Percentiles rank a stretch among this genome's conserved stretches.
phyloP scores from a whole-genome alignment of 2,329 filamentous ascomycete genomes.

The Trichothecium sympodiale region DNA sequence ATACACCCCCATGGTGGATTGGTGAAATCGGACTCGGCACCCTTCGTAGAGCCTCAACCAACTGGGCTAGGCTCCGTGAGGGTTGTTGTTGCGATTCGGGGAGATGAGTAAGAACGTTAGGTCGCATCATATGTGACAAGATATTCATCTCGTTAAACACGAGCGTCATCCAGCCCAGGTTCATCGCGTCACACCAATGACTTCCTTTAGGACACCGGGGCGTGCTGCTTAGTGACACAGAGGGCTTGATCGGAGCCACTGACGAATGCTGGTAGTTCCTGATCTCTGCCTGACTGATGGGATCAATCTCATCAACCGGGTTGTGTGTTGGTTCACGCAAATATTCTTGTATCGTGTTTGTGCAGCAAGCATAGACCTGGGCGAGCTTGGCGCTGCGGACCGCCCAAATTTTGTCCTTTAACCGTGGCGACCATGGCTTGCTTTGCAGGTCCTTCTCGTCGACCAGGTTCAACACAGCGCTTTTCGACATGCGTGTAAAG shows the following conservation, averaged over 20 bases:
- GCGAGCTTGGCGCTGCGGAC: slow-evolving; percentile 37
- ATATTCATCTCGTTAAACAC: slow-evolving; percentile 35
- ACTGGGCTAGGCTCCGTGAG: slow-evolving; percentile 29
- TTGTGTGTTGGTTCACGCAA: slow-evolving; percentile 18
- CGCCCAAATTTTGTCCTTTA: slow-evolving; percentile 37
- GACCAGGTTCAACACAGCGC: slow-evolving; percentile 31
- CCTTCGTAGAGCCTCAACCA: slow-evolving; percentile 30
- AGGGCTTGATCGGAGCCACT: slow-evolving; percentile 5
- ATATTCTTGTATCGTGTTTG: slow-evolving; percentile 32
- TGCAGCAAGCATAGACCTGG: slow-evolving; percentile 36
- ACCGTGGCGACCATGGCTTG: slow-evolving; percentile 34
- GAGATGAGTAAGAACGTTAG: slow-evolving; percentile 4
- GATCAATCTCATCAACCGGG: slow-evolving; percentile 8
- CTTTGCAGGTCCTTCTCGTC: slow-evolving; percentile 29
- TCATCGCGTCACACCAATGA: slow-evolving; percentile 39
- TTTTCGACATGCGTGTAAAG: slow-evolving; percentile 39
- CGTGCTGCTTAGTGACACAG: slow-evolving; percentile 18
- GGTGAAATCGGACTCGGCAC: slow-evolving; percentile 32
- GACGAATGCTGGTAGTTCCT: slow-evolving; percentile 9
- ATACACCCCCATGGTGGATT: slow-evolving; percentile 29
- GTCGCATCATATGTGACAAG: slow-evolving; percentile 22
- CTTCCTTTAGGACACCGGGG: slow-evolving; percentile 38
- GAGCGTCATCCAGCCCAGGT: slow-evolving; percentile 44
- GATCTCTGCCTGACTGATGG: slow-evolving; percentile 10
- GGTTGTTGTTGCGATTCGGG: slow-evolving; percentile 12